phyloP scores from a whole-genome alignment of 306 rosid genomes.

The Purshia tridentata region DNA sequence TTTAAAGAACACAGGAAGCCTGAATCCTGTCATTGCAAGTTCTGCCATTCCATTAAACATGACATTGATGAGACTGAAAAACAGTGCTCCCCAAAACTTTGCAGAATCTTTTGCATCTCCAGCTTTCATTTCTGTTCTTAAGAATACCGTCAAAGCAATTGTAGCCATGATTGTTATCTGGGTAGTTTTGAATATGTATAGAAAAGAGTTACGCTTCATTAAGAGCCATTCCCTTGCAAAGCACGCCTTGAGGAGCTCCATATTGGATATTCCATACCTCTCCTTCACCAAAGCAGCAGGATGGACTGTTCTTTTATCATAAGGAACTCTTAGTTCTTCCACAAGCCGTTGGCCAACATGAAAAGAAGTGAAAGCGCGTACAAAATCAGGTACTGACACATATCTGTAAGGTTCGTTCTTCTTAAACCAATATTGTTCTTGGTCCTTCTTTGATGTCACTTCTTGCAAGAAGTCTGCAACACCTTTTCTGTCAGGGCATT shows the following conservation, averaged over 20 bases:
- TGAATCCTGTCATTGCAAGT: constrained; percentile 32
- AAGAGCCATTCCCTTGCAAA: constrained; percentile 63
- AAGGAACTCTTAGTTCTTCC: constrained; percentile 42
- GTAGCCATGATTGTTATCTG: constrained; percentile 55
- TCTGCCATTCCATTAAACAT: constrained; percentile 49
- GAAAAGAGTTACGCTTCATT: constrained; percentile 66
- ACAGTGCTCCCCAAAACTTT: constrained; percentile 54
- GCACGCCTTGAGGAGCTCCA: constrained; percentile 59
- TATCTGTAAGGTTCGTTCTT: constrained; percentile 49
- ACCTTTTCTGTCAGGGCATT: constrained; percentile 38
- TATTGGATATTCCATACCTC: constrained; percentile 48
- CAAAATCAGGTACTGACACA: constrained; percentile 53
- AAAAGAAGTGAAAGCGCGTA: constrained; percentile 43
- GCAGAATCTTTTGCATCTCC: constrained; percentile 19
- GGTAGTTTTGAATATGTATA: constrained; percentile 62
- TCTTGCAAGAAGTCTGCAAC: constrained; percentile 44
- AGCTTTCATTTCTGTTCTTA: constrained; percentile 54
- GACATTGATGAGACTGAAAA: constrained; percentile 50
- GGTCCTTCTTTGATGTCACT: constrained; percentile 76
- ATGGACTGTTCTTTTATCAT: constrained; percentile 53
- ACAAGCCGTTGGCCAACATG: constrained; percentile 50
- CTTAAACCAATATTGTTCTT: constrained; percentile 73
- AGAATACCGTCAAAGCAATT: constrained; percentile 51
- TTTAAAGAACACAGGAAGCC: constrained; percentile 47
- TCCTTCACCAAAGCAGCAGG: constrained; percentile 61